phyloP scores from a whole-genome alignment of 2,329 filamentous ascomycete genomes.

The Colletotrichum scovillei region DNA sequence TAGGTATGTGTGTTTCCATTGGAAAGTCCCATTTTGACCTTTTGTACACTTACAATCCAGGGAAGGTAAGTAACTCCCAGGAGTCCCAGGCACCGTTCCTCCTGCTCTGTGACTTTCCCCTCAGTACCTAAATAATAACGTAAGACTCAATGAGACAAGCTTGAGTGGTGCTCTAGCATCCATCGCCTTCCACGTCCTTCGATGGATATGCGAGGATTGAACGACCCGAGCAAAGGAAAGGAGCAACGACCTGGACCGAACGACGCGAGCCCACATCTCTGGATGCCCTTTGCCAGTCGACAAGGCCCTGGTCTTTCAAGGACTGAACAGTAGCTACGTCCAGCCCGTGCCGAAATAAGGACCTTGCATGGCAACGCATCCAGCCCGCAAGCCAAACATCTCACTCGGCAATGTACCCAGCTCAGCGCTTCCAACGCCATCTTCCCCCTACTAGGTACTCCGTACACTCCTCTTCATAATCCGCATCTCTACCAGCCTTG shows the following conservation, averaged over 20 bases:
- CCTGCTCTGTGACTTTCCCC: no score
- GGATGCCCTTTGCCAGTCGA: not conserved
- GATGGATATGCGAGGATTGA: not conserved
- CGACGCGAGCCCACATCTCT: conserved; percentile 11
- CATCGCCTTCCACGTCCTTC: not conserved
- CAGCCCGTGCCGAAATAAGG: not conserved
- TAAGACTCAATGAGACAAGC: no score
- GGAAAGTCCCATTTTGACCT: not conserved
- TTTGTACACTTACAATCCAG: not conserved
- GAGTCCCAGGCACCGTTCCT: no score
- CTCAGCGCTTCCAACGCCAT: not conserved
- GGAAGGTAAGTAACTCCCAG: not conserved
- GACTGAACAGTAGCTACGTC: not conserved
- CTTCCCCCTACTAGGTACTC: not conserved
- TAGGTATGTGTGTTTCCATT: not conserved
- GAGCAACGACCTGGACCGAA: not conserved
- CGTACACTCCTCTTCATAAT: not conserved
- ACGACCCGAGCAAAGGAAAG: not conserved
- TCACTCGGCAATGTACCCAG: not conserved
- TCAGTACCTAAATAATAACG: no score
- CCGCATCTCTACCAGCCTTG: not conserved
- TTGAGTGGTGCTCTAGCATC: not conserved
- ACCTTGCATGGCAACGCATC: not conserved
- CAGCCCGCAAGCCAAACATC: not conserved
- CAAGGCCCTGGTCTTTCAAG: not conserved